Evolutionary conservation across 768 basidiomycete species (phyloP).

Genomic region (Candolleomyces eurysporus): DNA sequence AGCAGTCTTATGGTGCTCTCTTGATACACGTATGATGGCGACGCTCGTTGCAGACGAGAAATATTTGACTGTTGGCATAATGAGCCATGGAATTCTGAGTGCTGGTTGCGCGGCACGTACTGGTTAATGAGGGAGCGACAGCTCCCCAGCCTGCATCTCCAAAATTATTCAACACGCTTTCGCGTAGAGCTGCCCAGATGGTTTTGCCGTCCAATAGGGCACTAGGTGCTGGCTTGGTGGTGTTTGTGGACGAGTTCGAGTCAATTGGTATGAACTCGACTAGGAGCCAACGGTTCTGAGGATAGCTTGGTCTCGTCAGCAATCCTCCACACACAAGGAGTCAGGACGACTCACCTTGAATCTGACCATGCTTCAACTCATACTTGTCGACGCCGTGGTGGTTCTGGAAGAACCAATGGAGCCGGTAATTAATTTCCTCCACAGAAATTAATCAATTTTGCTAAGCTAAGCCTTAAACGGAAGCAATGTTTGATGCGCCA

Average conservation of each 20-base stretch:
- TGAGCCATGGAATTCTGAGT: neutral
- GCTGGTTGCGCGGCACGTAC: conserved; percentile 36
- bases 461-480: no score
- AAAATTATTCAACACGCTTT: conserved; percentile 69
- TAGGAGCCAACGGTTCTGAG: conserved; percentile 84
- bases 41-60: conserved; percentile 81
- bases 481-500: no score
- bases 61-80: conserved; percentile 67
- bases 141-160: conserved; percentile 88
- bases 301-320: conserved; percentile 9
- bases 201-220: conserved; percentile 54
- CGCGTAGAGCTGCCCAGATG: conserved; percentile 67
- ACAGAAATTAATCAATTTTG: no score
- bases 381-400: neutral
- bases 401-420: neutral
- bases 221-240: conserved; percentile 14
- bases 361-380: conserved; percentile 50
- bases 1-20: conserved; percentile 76
- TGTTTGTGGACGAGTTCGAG: no score
- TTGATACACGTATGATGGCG: conserved; percentile 81
- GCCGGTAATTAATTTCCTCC: neutral
- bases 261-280: conserved; percentile 70
- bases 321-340: neutral
- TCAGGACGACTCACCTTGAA: conserved; percentile 50
- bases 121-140: conserved; percentile 66